Conservation (phyloP, 768 basidiomycete genomes). For the Mrakia hoshinonis region DNA sequence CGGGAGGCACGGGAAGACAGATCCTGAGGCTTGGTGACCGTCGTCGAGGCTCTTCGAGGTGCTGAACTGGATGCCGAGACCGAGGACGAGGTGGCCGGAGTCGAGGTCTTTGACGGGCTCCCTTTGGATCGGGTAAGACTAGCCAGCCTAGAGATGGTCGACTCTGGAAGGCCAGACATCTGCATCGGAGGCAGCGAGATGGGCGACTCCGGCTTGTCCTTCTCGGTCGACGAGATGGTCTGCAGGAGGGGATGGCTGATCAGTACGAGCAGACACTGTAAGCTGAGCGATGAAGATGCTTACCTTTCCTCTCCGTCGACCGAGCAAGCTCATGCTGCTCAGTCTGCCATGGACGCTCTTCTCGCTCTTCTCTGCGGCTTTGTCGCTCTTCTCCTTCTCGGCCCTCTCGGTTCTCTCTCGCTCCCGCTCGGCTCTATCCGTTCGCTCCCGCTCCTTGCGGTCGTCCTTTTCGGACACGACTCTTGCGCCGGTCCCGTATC, state of each 20-base stretch:
- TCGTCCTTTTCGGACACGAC: background rate
- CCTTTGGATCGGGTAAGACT: conserved; percentile 50
- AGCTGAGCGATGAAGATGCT: conserved; percentile 25
- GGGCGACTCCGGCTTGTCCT: conserved; percentile 48
- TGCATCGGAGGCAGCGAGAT: conserved; percentile 76
- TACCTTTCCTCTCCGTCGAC: conserved; percentile 85
- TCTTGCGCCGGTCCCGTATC: background rate
- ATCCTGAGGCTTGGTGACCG: conserved; percentile 51
- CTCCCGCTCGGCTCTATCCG: conserved; percentile 3
- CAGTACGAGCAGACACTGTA: background rate
- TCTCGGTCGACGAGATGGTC: conserved; percentile 76
- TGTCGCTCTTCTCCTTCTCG: conserved; percentile 50
- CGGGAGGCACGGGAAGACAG: conserved; percentile 51
- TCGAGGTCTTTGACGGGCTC: conserved; percentile 40
- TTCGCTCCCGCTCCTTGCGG: background rate
- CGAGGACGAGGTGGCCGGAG: conserved; percentile 65
- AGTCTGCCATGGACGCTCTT: conserved; percentile 67
- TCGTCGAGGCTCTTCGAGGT: conserved; percentile 14
- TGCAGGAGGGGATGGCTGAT: conserved; percentile 37
- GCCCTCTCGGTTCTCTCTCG: conserved; percentile 41
- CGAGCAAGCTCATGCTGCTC: conserved; percentile 78
- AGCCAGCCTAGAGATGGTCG: conserved; percentile 76
- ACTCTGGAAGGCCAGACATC: conserved; percentile 69
- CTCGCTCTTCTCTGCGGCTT: conserved; percentile 46
- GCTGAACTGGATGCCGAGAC: conserved; percentile 5